Conservation (phyloP, 441 rosid genomes). For the Metrosideros polymorpha region DNA sequence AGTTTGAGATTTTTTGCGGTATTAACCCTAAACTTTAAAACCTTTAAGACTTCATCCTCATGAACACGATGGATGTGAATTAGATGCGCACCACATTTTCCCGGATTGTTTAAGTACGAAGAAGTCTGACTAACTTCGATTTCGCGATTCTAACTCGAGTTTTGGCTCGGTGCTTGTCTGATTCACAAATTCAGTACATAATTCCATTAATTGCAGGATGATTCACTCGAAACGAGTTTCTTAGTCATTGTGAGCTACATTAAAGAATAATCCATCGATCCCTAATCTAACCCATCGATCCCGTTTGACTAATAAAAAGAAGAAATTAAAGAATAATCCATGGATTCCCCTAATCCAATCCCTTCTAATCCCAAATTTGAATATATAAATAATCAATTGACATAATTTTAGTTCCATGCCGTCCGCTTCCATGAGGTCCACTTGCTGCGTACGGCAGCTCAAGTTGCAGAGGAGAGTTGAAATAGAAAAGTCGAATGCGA, state of each 20-base stretch:
- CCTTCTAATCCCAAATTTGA: not conserved
- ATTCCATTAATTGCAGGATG: not conserved
- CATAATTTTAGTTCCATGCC: not conserved
- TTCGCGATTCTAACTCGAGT: not conserved
- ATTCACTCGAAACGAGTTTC: not conserved
- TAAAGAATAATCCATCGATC: too few relatives aligned
- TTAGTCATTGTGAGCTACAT: not conserved
- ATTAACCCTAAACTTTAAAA: too few relatives aligned
- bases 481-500: not conserved
- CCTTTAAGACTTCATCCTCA: too few relatives aligned
- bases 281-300: too few relatives aligned
- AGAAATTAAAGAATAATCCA: too few relatives aligned
- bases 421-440: not conserved
- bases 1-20: too few relatives aligned
- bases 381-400: not conserved
- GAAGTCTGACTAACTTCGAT: too few relatives aligned
- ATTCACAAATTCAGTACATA: not conserved
- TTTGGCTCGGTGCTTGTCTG: not conserved
- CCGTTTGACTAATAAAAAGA: too few relatives aligned
- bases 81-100: too few relatives aligned
- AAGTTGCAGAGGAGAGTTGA: not conserved
- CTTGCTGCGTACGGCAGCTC: not conserved
- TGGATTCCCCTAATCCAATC: not conserved
- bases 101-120: too few relatives aligned
- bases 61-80: too few relatives aligned